These are phyloP conservation scores for Botrytis elliptica DNA, from an alignment of 2,329 filamentous ascomycete species.

Conservation along the genomic window DNA sequence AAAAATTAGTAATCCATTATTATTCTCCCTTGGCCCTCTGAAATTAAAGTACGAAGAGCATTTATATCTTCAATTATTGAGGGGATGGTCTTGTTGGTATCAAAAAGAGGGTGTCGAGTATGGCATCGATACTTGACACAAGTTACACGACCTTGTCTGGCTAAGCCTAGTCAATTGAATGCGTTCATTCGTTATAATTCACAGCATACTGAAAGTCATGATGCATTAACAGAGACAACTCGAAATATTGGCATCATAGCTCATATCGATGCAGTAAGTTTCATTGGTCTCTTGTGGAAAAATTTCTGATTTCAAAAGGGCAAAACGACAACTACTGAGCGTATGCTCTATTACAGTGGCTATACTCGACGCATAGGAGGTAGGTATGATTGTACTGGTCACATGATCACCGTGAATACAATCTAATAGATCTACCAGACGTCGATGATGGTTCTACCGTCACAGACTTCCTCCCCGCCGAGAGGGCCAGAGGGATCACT, in stretches of 20 bases:
- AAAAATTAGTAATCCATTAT: slow-evolving; percentile 5
- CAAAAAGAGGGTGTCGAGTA: slow-evolving; percentile 31
- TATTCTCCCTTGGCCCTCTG: background rate
- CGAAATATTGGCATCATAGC: slow-evolving; percentile 98
- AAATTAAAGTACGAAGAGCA: background rate
- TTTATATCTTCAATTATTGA: slow-evolving; percentile 11
- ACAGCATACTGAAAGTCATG: slow-evolving; percentile 26
- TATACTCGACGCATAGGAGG: slow-evolving; percentile 81
- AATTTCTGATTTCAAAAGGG: slow-evolving; percentile 50
- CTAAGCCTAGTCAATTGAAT: slow-evolving; percentile 11
- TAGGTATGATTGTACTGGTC: slow-evolving; percentile 45
- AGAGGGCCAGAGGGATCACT: slow-evolving; percentile 89
- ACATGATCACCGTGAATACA: slow-evolving; percentile 1
- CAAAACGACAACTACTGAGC: slow-evolving; percentile 97
- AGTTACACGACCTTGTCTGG: slow-evolving; percentile 1
- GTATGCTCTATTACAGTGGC: slow-evolving; percentile 97
- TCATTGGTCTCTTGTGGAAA: background rate
- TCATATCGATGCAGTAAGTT: slow-evolving; percentile 82
- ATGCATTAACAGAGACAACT: slow-evolving; percentile 52
- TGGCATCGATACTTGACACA: slow-evolving; percentile 32
- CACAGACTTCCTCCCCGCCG: slow-evolving; percentile 92
- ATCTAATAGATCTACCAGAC: slow-evolving; percentile 48
- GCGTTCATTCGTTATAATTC: slow-evolving; percentile 28
- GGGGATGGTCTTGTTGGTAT: slow-evolving; percentile 35
- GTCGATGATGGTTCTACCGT: slow-evolving; percentile 96